Conservation (phyloP, 805 yeast species). For the Barnettozyma salicaria region DNA sequence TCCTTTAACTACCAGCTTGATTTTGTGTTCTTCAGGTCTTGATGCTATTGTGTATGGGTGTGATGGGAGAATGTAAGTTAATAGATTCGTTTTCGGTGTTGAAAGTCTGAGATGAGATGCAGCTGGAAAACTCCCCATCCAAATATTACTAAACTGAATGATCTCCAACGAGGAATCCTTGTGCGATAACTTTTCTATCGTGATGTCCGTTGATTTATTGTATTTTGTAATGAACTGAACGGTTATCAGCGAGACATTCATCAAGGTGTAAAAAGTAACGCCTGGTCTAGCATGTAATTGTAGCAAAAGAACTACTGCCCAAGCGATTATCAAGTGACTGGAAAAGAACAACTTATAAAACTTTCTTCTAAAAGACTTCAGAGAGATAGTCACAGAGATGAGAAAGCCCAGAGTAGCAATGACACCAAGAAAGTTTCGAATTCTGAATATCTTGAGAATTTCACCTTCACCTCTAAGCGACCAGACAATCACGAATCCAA, state of each 20-base stretch:
- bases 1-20: constrained; percentile 42
- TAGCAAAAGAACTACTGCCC: constrained; percentile 39
- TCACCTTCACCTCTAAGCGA: constrained; percentile 30
- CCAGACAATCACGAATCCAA: constrained; percentile 51
- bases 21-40: constrained; percentile 31
- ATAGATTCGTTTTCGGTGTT: constrained; percentile 29
- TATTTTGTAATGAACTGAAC: constrained; percentile 35
- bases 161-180: constrained; percentile 20
- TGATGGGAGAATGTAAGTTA: constrained; percentile 47
- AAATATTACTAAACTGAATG: constrained; percentile 24
- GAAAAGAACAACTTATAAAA: constrained; percentile 50
- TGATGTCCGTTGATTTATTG: constrained; percentile 15
- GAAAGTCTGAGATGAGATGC: constrained; percentile 57
- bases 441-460: constrained; percentile 30
- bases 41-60: constrained; percentile 66
- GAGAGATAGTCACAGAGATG: constrained; percentile 38
- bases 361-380: constrained; percentile 42
- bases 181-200: constrained; percentile 15
- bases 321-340: constrained; percentile 47
- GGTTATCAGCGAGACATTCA: constrained; percentile 28
- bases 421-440: constrained; percentile 49
- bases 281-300: constrained; percentile 69
- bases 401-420: constrained; percentile 33
- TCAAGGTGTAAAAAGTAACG: constrained; percentile 34
- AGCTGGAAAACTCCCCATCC: constrained; percentile 32